Conservation (phyloP, 106 monocot species). For the Dendrobium officinale region DNA sequence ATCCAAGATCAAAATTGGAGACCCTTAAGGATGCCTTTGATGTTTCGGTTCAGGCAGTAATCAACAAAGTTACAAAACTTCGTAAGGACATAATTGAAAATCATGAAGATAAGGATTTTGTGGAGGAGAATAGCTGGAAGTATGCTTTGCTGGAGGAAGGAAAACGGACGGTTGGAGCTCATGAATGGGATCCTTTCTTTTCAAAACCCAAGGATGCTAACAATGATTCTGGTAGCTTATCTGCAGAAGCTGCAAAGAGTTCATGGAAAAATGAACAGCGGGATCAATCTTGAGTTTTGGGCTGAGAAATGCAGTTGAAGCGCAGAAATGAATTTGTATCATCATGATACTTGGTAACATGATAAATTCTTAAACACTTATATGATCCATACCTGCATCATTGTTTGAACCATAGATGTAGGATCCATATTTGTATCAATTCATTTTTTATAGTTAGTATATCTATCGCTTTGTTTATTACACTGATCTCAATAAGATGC, state of each 20-base stretch:
- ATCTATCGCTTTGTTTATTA: too few species aligned
- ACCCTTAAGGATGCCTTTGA: conserved; percentile 85
- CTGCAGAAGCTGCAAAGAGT: conserved; percentile 27
- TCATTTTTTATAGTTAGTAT: too few species aligned
- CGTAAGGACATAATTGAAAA: conserved; percentile 61
- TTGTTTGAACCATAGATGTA: too few species aligned
- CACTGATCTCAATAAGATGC: too few species aligned
- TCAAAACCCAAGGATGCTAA: conserved; percentile 63
- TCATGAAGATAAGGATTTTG: conserved; percentile 55
- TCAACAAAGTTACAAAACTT: conserved; percentile 53
- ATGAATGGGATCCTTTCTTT: conserved; percentile 91
- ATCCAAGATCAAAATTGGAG: conserved; percentile 56
- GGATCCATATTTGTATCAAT: too few species aligned
- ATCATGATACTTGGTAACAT: too few species aligned
- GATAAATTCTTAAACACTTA: too few species aligned
- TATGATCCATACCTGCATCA: too few species aligned
- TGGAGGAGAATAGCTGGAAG: conserved; percentile 89
- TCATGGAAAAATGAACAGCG: conserved; percentile 51
- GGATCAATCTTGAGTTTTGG: conserved; percentile 24
- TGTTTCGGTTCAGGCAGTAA: conserved; percentile 66
- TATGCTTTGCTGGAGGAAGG: conserved; percentile 69
- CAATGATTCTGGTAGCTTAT: conserved; percentile 28
- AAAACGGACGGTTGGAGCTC: conserved; percentile 46
- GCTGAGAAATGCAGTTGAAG: too few species aligned
- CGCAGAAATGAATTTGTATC: too few species aligned